phyloP scores from a whole-genome alignment of 441 rosid genomes.

The California macrophylla region DNA sequence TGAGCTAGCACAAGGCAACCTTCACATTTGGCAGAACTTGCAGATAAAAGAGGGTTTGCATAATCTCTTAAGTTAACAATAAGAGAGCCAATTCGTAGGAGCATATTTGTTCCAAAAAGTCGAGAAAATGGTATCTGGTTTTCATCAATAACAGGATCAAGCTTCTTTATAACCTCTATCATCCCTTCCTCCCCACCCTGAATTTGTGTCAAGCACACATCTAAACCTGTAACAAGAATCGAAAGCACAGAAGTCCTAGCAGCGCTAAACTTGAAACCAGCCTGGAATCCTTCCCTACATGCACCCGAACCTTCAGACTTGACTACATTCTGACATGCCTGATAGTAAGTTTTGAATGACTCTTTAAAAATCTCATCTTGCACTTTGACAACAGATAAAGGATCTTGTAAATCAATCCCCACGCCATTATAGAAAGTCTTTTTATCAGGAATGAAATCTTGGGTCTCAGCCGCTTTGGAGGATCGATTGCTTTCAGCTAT shows the following conservation, averaged over 20 bases:
- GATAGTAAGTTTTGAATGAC: constrained; percentile 75
- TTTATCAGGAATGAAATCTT: constrained; percentile 42
- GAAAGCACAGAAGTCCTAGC: constrained; percentile 74
- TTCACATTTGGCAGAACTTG: constrained; percentile 78
- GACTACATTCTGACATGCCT: constrained; percentile 73
- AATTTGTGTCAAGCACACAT: constrained; percentile 65
- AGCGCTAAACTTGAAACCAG: constrained; percentile 79
- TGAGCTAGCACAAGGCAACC: constrained; percentile 88
- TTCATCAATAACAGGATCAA: constrained; percentile 76
- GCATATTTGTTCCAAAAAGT: constrained; percentile 74
- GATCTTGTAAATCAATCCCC: constrained; percentile 57
- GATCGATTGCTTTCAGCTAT: constrained; percentile 34
- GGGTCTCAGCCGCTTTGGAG: constrained; percentile 49
- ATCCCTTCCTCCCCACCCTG: constrained; percentile 87
- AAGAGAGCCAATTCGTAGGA: constrained; percentile 50
- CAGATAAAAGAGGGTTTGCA: constrained; percentile 76
- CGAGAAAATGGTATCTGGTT: constrained; percentile 88
- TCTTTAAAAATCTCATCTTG: constrained; percentile 60
- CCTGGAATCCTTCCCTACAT: constrained; percentile 72
- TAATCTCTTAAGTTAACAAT: constrained; percentile 70
- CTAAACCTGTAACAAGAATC: constrained; percentile 78
- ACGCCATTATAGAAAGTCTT: constrained; percentile 46
- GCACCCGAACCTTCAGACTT: constrained; percentile 87
- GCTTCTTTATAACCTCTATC: constrained; percentile 75
- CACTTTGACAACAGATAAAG: constrained; percentile 45